Evolutionary conservation across 495 filamentous ascomycete genomes (phyloP).

Genomic region (Trichoderma gamsii): DNA sequence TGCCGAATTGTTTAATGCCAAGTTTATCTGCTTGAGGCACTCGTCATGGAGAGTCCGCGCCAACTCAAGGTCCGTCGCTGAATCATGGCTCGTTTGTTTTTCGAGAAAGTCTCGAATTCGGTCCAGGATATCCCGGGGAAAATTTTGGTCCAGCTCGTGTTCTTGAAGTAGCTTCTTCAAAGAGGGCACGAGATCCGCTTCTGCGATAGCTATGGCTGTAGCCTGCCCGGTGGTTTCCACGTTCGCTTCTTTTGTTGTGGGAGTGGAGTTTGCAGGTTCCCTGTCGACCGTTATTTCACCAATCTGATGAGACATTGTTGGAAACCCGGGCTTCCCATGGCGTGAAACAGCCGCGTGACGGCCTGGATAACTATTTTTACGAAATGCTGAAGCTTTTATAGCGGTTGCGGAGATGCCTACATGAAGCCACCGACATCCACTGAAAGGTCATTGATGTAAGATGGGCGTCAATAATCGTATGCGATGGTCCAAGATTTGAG

Average conservation of each 20-base stretch:
- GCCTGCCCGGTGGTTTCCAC: background rate
- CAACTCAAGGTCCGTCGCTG: background rate
- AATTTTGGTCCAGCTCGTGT: background rate
- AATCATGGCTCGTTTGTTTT: background rate
- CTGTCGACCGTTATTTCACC: background rate
- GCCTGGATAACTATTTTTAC: no score
- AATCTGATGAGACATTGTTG: no score
- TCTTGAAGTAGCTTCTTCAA: background rate
- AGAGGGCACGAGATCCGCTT: background rate
- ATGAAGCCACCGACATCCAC: no score
- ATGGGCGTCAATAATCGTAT: no score
- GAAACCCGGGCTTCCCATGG: no score
- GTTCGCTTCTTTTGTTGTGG: background rate
- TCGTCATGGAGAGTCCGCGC: background rate
- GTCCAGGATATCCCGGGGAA: background rate
- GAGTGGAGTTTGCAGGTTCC: background rate
- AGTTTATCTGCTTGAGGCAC: background rate
- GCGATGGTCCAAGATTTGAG: no score
- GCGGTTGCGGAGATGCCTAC: no score
- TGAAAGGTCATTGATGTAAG: no score
- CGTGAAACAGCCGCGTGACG: no score
- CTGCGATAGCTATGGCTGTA: background rate
- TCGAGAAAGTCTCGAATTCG: background rate
- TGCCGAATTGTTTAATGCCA: slow-evolving; percentile 31
- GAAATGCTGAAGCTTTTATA: no score